A percentile compares a stretch with the other conserved stretches of the same genome.
Conservation (phyloP, 2,329 filamentous ascomycete species). For the Aspergillus thermomutatus region DNA sequence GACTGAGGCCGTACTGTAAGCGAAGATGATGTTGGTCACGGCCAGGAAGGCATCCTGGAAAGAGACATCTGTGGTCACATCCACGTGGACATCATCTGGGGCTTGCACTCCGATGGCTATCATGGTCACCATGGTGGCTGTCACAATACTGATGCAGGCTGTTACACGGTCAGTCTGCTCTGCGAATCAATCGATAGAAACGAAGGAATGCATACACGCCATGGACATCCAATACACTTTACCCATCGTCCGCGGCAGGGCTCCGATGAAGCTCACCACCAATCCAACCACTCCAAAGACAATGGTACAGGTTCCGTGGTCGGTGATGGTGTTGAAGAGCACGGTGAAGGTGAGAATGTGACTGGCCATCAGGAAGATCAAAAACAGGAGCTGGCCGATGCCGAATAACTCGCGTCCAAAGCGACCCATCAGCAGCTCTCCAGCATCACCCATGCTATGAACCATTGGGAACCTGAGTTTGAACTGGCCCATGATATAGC, state of each 20-base stretch:
- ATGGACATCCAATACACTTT: constrained; percentile 61
- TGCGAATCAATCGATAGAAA: not conserved
- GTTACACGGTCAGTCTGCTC: constrained; percentile 1
- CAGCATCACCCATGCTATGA: constrained; percentile 66
- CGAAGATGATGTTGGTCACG: constrained; percentile 66
- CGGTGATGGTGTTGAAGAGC: constrained; percentile 62
- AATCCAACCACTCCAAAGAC: constrained; percentile 60
- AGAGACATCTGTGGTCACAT: constrained; percentile 38
- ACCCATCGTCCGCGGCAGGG: constrained; percentile 60
- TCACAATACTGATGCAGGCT: constrained; percentile 61
- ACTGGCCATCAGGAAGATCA: constrained; percentile 67
- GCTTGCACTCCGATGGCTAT: constrained; percentile 58
- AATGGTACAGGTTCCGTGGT: constrained; percentile 61
- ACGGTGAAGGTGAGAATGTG: constrained; percentile 68
- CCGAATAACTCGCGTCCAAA: constrained; percentile 62
- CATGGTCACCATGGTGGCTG: constrained; percentile 64
- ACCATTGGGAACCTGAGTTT: constrained; percentile 56
- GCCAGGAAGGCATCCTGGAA: constrained; percentile 58
- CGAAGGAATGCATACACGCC: constrained; percentile 41
- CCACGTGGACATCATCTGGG: constrained; percentile 34
- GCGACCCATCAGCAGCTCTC: constrained; percentile 59
- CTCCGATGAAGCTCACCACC: constrained; percentile 56
- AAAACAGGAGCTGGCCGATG: constrained; percentile 58
- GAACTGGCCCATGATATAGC: constrained; percentile 59
- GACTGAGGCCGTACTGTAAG: constrained; percentile 49